These are phyloP conservation scores for Fonsecaea nubica DNA, from an alignment of 2,329 filamentous ascomycete species.

Conservation along the genomic window DNA sequence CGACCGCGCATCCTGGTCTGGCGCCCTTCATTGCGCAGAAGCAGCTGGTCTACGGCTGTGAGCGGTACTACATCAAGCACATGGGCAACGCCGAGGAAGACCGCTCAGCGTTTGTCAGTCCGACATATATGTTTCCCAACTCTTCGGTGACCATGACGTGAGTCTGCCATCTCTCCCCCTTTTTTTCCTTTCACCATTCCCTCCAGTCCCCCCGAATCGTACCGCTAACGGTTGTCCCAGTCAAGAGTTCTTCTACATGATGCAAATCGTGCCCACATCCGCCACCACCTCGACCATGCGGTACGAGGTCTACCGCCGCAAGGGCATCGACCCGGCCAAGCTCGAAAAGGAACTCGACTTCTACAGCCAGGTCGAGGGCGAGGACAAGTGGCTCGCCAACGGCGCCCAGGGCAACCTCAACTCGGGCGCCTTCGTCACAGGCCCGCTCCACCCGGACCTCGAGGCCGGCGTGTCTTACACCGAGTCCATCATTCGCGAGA, in stretches of 20 bases:
- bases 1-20: conserved; percentile 61
- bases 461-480: conserved; percentile 65
- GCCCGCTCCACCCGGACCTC: conserved; percentile 64
- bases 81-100: conserved; percentile 31
- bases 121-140: conserved; percentile 48
- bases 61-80: conserved; percentile 44
- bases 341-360: conserved; percentile 64
- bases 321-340: conserved; percentile 62
- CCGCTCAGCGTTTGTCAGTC: background rate
- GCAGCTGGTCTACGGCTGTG: conserved; percentile 37
- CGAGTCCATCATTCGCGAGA: conserved; percentile 59
- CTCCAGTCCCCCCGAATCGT: too few species aligned
- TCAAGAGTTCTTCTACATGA: conserved; percentile 61
- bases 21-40: conserved; percentile 53
- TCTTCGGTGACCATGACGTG: conserved; percentile 45
- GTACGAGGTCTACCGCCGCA: conserved; percentile 70
- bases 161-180: conserved; percentile 25
- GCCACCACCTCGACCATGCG: conserved; percentile 61
- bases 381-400: conserved; percentile 68
- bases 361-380: conserved; percentile 69
- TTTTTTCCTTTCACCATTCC: too few species aligned
- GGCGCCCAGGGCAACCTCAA: conserved; percentile 66
- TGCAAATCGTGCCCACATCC: conserved; percentile 64
- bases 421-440: conserved; percentile 65
- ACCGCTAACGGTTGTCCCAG: too few species aligned